Percentiles rank a stretch among this genome's conserved stretches.
phyloP scores from a whole-genome alignment of 1,284 basidiomycete species.

The Apiotrichum siamense region DNA sequence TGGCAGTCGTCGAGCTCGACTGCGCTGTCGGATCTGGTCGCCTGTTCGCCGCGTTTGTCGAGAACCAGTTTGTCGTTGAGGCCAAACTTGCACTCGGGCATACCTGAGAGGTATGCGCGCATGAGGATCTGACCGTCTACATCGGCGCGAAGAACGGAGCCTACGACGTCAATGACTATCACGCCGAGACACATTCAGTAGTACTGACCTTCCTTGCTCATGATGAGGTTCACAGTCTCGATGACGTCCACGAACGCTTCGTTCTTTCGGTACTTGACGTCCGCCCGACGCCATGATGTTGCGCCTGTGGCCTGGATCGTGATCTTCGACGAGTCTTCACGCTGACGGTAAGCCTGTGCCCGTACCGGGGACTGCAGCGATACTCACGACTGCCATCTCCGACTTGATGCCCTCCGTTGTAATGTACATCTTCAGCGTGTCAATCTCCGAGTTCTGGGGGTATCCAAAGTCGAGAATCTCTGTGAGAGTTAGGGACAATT shows the following conservation, averaged over 20 bases:
- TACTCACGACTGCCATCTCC: conserved; percentile 63
- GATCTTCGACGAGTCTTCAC: conserved; percentile 91
- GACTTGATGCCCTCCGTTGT: conserved; percentile 95
- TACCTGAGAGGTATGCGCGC: conserved; percentile 93
- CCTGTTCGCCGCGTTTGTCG: conserved; percentile 64
- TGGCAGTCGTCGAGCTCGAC: conserved; percentile 96
- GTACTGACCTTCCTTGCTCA: conserved; percentile 87
- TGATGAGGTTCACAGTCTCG: conserved; percentile 90
- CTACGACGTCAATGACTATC: conserved; percentile 47
- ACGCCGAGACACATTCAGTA: background rate
- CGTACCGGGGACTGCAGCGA: background rate
- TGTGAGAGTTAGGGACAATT: conserved; percentile 37
- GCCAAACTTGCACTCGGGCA: conserved; percentile 96
- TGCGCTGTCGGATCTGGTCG: conserved; percentile 58
- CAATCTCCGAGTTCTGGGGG: conserved; percentile 98
- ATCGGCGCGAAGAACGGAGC: conserved; percentile 87
- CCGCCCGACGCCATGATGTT: conserved; percentile 85
- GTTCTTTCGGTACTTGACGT: conserved; percentile 97
- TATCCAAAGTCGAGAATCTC: conserved; percentile 99
- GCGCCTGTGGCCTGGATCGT: conserved; percentile 92
- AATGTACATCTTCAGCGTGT: conserved; percentile 95
- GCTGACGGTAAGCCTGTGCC: conserved; percentile 47
- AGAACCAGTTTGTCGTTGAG: conserved; percentile 96
- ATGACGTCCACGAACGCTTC: conserved; percentile 98
- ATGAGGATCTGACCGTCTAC: conserved; percentile 97